These are phyloP conservation scores for Crucihimalaya himalaica DNA, from an alignment of 345 rosid species.

Conservation along the genomic window DNA sequence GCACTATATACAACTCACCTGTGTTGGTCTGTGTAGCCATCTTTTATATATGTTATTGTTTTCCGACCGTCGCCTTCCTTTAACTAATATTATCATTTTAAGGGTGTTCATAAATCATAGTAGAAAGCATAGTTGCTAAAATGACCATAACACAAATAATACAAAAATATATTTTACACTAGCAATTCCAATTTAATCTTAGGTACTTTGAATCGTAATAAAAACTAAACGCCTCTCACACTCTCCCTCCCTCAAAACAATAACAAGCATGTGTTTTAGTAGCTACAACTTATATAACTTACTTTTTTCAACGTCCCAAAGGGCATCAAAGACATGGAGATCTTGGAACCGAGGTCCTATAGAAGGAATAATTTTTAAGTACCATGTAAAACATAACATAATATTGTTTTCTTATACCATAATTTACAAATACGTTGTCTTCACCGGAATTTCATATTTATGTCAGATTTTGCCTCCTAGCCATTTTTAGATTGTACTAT, in stretches of 20 bases:
- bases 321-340: not conserved
- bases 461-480: not conserved
- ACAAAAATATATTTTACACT: not conserved
- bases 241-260: not conserved
- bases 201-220: not conserved
- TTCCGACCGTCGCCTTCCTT: constrained; percentile 19
- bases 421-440: not conserved
- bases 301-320: not conserved
- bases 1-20: constrained; percentile 40
- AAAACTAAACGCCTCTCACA: not conserved
- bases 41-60: constrained; percentile 25
- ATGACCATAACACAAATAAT: not conserved
- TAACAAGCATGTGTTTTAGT: not conserved
- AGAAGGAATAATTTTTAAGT: not conserved
- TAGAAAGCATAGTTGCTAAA: not conserved
- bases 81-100: constrained; percentile 5
- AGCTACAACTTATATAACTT: not conserved
- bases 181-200: not conserved
- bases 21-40: constrained; percentile 45
- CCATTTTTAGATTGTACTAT: not conserved
- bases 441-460: not conserved
- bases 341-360: not conserved
- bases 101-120: not conserved
- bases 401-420: not conserved
- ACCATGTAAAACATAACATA: not conserved